Evolutionary conservation across 2,329 filamentous ascomycete genomes (phyloP).

Genomic region (Rugonectria rugulosa): DNA sequence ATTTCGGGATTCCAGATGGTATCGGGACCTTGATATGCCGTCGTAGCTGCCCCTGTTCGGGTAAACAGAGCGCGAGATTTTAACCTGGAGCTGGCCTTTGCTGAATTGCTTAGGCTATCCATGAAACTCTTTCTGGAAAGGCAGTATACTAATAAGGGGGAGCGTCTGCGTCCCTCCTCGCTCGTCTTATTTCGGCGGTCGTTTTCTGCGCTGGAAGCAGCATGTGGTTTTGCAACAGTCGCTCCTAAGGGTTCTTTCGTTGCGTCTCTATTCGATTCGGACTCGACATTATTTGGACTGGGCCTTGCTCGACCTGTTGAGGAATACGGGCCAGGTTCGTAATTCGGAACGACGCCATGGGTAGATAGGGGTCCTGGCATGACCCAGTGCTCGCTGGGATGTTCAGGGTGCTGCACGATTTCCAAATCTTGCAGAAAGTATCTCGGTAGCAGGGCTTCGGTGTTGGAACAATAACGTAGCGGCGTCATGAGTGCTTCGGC

Average conservation of each 20-base stretch:
- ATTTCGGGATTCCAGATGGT: constrained; percentile 59
- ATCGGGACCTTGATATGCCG: constrained; percentile 10
- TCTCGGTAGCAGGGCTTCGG: constrained; percentile 58
- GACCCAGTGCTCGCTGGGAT: constrained; percentile 59
- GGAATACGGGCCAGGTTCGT: constrained; percentile 10
- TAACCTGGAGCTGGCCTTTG: constrained; percentile 11
- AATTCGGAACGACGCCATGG: constrained; percentile 31
- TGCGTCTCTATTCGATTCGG: not conserved
- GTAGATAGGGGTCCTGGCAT: constrained; percentile 56
- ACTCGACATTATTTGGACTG: not conserved
- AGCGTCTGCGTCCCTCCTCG: constrained; percentile 3
- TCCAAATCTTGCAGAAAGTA: constrained; percentile 71
- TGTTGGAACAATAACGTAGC: constrained; percentile 63
- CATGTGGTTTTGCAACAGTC: not conserved
- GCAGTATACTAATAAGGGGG: constrained; percentile 33
- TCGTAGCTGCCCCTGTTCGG: constrained; percentile 40
- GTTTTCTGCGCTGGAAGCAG: not conserved
- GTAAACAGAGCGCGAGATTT: constrained; percentile 24
- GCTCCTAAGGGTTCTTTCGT: not conserved
- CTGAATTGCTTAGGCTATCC: constrained; percentile 30
- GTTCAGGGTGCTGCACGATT: constrained; percentile 62
- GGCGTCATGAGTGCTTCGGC: constrained; percentile 69
- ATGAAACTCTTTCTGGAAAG: constrained; percentile 41
- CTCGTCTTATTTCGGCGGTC: not conserved
- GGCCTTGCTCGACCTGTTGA: not conserved